These are phyloP conservation scores for Pelomyxa schiedti DNA, from an alignment of 78 protist species.

Conservation along the genomic window DNA sequence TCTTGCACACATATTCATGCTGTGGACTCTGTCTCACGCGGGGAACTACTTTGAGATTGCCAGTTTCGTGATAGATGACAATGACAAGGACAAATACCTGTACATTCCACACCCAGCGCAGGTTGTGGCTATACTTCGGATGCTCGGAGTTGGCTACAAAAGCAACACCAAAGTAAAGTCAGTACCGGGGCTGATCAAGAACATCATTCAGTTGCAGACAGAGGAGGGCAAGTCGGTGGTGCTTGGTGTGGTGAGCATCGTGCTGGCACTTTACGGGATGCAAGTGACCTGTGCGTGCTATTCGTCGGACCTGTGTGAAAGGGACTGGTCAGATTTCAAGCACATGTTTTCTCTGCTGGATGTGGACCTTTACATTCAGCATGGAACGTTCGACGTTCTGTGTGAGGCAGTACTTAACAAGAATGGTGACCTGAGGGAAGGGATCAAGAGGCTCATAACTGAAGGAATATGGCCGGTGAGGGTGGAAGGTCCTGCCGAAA, in stretches of 20 bases:
- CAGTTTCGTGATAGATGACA: too few relatives aligned
- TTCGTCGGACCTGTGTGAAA: neutral
- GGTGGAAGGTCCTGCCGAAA: neutral
- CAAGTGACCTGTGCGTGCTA: slow-evolving; percentile 25
- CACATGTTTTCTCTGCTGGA: neutral
- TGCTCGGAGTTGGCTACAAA: slow-evolving; percentile 12
- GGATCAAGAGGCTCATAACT: neutral
- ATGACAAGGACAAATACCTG: too few relatives aligned
- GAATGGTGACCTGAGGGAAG: neutral
- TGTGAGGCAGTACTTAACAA: slow-evolving; percentile 3
- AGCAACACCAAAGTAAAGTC: too few relatives aligned
- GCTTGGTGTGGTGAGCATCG: neutral
- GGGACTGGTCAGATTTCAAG: slow-evolving; percentile 3
- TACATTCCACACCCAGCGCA: neutral
- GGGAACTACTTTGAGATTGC: too few relatives aligned
- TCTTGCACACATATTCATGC: too few relatives aligned
- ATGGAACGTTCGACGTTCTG: neutral
- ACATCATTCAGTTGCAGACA: slow-evolving; percentile 27
- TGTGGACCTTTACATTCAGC: neutral
- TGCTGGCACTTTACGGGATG: slow-evolving; percentile 15
- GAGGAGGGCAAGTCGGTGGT: slow-evolving; percentile 51
- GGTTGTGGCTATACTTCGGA: slow-evolving; percentile 12
- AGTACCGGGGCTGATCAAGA: neutral
- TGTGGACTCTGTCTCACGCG: too few relatives aligned
- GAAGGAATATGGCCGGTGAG: neutral